A percentile compares a stretch with the other conserved stretches of the same genome.
These are phyloP conservation scores for Celoporthe dispersa DNA, from an alignment of 2,329 filamentous ascomycete genomes.

Conservation along the genomic window DNA sequence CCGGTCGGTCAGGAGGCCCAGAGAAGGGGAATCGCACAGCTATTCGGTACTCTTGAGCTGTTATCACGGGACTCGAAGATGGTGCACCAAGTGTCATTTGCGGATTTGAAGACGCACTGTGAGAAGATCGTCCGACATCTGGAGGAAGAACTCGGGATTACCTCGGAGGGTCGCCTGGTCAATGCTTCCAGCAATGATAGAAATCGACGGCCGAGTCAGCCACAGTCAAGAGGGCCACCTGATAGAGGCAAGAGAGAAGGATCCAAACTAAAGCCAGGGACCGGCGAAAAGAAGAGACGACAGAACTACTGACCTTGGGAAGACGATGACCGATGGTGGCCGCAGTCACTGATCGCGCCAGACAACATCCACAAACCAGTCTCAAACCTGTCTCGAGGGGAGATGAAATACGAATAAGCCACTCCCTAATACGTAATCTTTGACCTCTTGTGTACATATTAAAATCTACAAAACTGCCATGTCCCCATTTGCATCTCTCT, in stretches of 20 bases:
- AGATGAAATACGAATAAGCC: too few species aligned
- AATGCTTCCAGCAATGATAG: not conserved
- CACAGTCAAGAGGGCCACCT: not conserved
- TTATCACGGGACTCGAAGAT: constrained; percentile 10
- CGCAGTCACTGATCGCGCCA: too few species aligned
- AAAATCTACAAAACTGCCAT: not conserved
- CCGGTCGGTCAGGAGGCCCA: not conserved
- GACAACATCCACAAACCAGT: too few species aligned
- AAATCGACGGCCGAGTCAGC: not conserved
- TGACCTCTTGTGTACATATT: too few species aligned
- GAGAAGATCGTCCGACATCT: constrained; percentile 22
- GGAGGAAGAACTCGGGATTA: constrained; percentile 24
- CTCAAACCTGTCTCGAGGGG: too few species aligned
- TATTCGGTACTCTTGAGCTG: constrained; percentile 32
- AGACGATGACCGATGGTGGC: not conserved
- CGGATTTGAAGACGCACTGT: constrained; percentile 24
- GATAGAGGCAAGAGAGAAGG: not conserved
- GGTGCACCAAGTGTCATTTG: constrained; percentile 17
- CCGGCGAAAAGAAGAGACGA: not conserved
- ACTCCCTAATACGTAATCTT: too few species aligned
- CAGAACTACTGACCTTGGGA: not conserved
- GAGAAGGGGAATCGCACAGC: constrained; percentile 9
- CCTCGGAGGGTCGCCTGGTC: not conserved
- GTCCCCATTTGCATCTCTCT: not conserved
- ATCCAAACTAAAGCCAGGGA: not conserved